Conservation (phyloP, 139 green algal species). For the Ettlia oleoabundans region DNA sequence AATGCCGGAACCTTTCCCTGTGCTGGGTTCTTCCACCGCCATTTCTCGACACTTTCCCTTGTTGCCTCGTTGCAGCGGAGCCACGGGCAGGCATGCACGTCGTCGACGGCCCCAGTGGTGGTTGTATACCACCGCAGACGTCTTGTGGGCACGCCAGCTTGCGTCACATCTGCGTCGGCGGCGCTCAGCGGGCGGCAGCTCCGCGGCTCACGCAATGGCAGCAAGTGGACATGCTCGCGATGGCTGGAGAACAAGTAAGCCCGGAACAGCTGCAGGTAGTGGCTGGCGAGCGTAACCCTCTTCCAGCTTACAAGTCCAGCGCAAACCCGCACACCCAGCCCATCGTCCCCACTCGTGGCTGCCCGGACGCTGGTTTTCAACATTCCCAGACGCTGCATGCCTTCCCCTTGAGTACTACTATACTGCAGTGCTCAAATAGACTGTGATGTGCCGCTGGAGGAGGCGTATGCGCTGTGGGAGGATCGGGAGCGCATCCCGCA, state of each 20-base stretch:
- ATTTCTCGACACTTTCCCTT: too few relatives aligned
- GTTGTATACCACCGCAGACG: not conserved
- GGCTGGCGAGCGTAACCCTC: too few relatives aligned
- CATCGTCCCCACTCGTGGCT: not conserved
- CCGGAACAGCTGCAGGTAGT: too few relatives aligned
- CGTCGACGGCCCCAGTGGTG: not conserved
- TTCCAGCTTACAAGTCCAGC: too few relatives aligned
- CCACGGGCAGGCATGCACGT: conserved; percentile 1
- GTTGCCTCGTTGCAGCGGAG: too few relatives aligned
- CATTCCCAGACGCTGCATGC: too few relatives aligned
- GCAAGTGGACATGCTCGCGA: conserved; percentile 24
- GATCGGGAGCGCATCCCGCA: conserved; percentile 81
- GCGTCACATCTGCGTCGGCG: not conserved
- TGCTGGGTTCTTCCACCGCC: too few relatives aligned
- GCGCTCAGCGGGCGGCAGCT: conserved; percentile 5
- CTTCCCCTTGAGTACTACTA: not conserved
- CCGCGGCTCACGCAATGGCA: conserved; percentile 1
- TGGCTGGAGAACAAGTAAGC: conserved; percentile 33
- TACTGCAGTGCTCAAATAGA: conserved; percentile 69
- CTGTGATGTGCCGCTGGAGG: conserved; percentile 73
- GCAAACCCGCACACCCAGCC: too few relatives aligned
- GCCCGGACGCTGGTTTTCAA: not conserved
- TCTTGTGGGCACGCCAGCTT: not conserved
- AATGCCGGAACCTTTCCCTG: too few relatives aligned
- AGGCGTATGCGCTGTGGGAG: conserved; percentile 81